Conservation (phyloP, 1,284 basidiomycete genomes). For the Ustilago crameri region DNA sequence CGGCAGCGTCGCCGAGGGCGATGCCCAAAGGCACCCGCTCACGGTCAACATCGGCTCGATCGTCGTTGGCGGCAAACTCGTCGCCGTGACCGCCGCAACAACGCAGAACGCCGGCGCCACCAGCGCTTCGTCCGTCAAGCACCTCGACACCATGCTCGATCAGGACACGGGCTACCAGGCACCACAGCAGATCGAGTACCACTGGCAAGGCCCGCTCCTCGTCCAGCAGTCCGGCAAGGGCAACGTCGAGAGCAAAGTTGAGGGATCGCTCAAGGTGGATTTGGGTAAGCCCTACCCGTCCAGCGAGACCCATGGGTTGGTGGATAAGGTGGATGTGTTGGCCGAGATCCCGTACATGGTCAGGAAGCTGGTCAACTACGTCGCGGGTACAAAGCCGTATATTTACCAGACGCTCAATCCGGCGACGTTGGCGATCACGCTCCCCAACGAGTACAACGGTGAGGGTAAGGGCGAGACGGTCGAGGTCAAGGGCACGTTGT, state of each 20-base stretch:
- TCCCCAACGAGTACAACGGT: conserved; percentile 69
- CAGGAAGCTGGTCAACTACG: conserved; percentile 88
- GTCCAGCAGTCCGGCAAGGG: conserved; percentile 42
- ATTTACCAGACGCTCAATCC: conserved; percentile 91
- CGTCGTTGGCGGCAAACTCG: conserved; percentile 81
- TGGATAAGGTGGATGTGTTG: conserved; percentile 96
- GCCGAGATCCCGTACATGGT: conserved; percentile 93
- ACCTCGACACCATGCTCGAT: conserved; percentile 74
- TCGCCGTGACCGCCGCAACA: conserved; percentile 73
- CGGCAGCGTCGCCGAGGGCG: conserved; percentile 28
- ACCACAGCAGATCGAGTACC: conserved; percentile 79
- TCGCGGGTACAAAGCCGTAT: conserved; percentile 89
- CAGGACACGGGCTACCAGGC: conserved; percentile 84
- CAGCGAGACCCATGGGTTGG: conserved; percentile 75
- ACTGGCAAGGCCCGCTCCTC: conserved; percentile 81
- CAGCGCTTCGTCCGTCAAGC: conserved; percentile 77
- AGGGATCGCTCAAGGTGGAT: conserved; percentile 48
- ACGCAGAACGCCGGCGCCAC: conserved; percentile 70
- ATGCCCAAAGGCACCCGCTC: conserved; percentile 38
- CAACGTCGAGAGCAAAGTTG: conserved; percentile 31
- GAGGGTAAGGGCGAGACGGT: conserved; percentile 17
- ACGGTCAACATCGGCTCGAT: conserved; percentile 84
- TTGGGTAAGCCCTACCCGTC: conserved; percentile 57
- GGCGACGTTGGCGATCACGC: conserved; percentile 76
- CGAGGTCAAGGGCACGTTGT: conserved; percentile 77